Conservation (phyloP, 352 stramenopile species). For the Thraustochytrium striatum region DNA sequence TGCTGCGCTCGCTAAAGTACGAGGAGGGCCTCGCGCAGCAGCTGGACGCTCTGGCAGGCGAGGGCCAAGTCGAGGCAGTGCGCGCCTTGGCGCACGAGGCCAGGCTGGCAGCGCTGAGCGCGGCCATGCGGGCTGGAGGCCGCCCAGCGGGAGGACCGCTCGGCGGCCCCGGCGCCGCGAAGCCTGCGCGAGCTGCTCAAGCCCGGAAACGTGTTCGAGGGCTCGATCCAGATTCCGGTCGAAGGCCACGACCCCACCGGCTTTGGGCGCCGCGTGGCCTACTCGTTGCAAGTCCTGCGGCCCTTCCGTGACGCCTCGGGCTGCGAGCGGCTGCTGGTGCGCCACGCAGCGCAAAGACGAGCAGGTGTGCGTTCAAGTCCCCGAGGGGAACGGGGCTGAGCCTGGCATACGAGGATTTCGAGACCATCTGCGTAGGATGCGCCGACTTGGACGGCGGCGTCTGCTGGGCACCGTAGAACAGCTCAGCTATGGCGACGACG, state of each 20-base stretch:
- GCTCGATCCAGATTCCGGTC: slow-evolving; percentile 11
- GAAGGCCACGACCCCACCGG: neutral
- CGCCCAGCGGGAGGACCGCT: no score
- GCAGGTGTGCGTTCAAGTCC: neutral
- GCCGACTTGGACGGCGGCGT: neutral
- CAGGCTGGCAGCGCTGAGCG: no score
- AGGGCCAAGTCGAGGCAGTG: no score
- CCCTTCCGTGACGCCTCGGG: neutral
- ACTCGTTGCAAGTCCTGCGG: neutral
- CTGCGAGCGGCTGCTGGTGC: neutral
- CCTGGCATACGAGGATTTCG: slow-evolving; percentile 1
- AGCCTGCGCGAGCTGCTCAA: neutral
- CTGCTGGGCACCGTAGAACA: neutral
- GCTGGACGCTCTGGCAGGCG: no score
- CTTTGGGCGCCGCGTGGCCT: neutral
- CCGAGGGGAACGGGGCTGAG: neutral
- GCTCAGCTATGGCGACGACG: neutral
- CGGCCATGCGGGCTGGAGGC: no score
- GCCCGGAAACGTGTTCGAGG: neutral
- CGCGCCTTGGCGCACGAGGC: no score
- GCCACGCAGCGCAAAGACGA: slow-evolving; percentile 12
- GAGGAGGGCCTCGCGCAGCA: no score
- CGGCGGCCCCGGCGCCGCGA: no score
- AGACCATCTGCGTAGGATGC: neutral
- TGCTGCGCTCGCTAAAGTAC: no score